Base-by-base conservation (phyloP, 2,329 filamentous ascomycete species). In the Colletotrichum sidae region DNA sequence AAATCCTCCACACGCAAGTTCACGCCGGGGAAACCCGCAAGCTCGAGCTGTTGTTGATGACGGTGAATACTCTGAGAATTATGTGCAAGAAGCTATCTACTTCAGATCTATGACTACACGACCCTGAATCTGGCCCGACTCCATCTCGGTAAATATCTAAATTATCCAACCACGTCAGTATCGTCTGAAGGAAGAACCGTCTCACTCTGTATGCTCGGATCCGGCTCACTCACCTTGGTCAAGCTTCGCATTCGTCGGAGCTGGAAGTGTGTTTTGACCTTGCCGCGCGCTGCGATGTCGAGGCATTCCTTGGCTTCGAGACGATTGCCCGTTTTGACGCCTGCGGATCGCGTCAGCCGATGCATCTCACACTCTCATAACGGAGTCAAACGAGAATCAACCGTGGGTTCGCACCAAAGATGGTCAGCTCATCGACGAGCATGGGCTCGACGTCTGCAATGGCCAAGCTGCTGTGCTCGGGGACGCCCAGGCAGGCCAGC, bases 401-500 rank as follows among this genome's bases (percentile, higher is more conserved):
- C 33, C 9, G 11, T 33, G 11, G 33, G 10, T 4, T 13, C 12
- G 17, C 34, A 67, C 66, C 66, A 52, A 68, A 60, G 44, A 68
- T 68, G 12, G 62, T 54, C 25, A 67, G 58, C 63, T 68, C 66
- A 34, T 55, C 51, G 8, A 10, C 34, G 8, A 68, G 62, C 46
- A 68, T 47, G 10, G 59, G 50, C 13, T 65, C 66, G 13, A 68
- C 60, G 13, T 57, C 60, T 12, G 50, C 62, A 1, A 67, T 51
- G 7, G 55, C 35, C 13, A 45, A 45, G 17, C 63, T 65, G 35
- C 47, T 54, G 37, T 55, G 39, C 46, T 69, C 57, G 7, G 69
- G 71, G 13, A 76, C 71, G 45, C 69, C 72, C 7, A 76, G 69
- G 47, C 72, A 72, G 5, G 74, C 72, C 2, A 74, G 37, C 7